Evolutionary conservation across 805 yeast species (phyloP), one percentile per base, ranked within the genome.

Genomic region (Sugiyamaella marilandica): DNA sequence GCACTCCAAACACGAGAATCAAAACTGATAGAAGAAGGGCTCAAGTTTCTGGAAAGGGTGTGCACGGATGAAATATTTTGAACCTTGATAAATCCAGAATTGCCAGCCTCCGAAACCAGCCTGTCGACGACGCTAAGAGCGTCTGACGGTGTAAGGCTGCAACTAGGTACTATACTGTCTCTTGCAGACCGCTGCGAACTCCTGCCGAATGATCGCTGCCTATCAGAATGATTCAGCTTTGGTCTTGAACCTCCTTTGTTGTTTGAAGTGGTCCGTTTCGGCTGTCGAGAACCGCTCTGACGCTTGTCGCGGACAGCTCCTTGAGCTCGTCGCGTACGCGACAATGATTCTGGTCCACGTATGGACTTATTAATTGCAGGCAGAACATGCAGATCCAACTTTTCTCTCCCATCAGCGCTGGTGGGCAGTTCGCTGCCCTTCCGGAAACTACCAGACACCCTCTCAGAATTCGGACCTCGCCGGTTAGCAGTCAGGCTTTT

Each of bases 1-100:
- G 53, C 53, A 16, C 36, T 21, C 53, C 53, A 50, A 10, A 50
- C 49, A 11, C 49, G 33, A 4, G 53, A 44, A 18, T 50, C 53
- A 24, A 45, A 50, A 9, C 49, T 31, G 5, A 50, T 35, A 2
- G 53, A 50, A 5, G 49, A 34, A 10, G 53, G 49, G 10, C 41
- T 26, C 16, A 50, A 32, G 33, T 50, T 50, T 5, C 19, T n/a
- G 8, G 36, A 16, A 35, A 50, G 33, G 16, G n/a, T 26, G 9
- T 32, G 33, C 7, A 45, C 31, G 2, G 52, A 44, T 7, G 47
- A 18, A 10, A 41, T 44, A 32, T 49, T 41, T 16, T 41, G 31
- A 11, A 49, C 52, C 11, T 29, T 29, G 24, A 33, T 32, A 33
- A 36, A 49, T n/a, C 16, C 29, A 5, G 47, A 19, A 33, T 5